Conservation (phyloP, 2,329 filamentous ascomycete genomes). For the Verticillium isaacii region DNA sequence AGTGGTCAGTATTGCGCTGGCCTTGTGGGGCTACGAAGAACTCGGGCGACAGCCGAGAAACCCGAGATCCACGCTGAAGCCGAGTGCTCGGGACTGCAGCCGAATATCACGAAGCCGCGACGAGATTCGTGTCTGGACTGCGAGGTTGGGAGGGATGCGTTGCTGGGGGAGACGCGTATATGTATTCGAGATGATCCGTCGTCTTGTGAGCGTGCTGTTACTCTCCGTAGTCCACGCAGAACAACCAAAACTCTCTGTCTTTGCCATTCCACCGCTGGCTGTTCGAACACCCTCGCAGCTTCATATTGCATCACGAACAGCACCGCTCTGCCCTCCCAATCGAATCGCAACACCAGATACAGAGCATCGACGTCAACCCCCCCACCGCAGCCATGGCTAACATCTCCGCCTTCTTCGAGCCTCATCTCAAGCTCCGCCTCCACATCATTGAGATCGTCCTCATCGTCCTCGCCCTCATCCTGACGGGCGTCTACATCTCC, state of each 20-base stretch:
- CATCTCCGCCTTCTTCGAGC: slow-evolving; percentile 1
- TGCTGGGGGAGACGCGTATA: neutral
- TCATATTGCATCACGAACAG: neutral
- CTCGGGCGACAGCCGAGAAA: neutral
- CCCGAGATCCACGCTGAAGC: neutral
- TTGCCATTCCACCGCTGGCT: neutral
- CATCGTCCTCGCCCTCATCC: slow-evolving; percentile 6
- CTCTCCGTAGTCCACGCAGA: neutral
- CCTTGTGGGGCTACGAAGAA: neutral
- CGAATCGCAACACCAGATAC: no score
- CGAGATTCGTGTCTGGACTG: neutral
- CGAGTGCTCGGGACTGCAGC: neutral
- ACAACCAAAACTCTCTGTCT: neutral
- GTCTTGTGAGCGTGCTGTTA: neutral
- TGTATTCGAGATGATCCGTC: neutral
- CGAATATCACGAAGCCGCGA: neutral
- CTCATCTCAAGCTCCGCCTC: slow-evolving; percentile 5
- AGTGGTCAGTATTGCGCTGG: neutral
- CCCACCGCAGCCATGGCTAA: neutral
- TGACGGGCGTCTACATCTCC: slow-evolving; percentile 8
- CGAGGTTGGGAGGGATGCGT: neutral
- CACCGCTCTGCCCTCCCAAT: neutral
- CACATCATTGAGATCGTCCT: slow-evolving; percentile 4
- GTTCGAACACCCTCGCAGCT: neutral
- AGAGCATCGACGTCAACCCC: neutral